phyloP scores from a whole-genome alignment of 2,329 filamentous ascomycete genomes.

The Fusarium camptoceras region DNA sequence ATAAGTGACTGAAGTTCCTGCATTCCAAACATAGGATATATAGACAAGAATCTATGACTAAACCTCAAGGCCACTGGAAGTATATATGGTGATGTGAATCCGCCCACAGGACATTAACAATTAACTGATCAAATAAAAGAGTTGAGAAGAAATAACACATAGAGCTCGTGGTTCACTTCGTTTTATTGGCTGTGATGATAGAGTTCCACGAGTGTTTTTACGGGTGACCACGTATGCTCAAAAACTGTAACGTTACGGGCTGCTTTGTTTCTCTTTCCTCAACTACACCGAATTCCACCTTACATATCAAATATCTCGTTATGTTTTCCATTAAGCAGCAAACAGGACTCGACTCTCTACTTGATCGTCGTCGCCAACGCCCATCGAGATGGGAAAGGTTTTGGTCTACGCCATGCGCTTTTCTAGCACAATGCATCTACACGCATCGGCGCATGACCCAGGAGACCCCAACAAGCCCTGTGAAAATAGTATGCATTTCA shows the following conservation, averaged over 20 bases:
- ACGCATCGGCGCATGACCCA: neutral
- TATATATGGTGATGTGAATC: neutral
- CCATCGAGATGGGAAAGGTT: constrained; percentile 18
- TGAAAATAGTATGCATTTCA: constrained; percentile 56
- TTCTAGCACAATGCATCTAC: constrained; percentile 17
- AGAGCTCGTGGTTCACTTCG: neutral
- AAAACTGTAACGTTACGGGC: neutral
- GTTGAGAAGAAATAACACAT: neutral
- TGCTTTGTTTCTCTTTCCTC: neutral
- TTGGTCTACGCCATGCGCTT: constrained; percentile 3
- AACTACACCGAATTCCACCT: neutral
- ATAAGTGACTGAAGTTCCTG: neutral
- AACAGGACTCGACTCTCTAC: constrained; percentile 4
- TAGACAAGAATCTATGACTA: neutral
- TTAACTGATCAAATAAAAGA: neutral
- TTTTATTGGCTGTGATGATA: neutral
- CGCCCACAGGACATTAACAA: neutral
- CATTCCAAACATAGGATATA: neutral
- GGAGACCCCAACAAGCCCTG: constrained; percentile 3
- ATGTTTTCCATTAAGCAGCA: constrained; percentile 7
- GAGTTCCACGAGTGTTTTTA: neutral
- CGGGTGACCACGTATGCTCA: constrained; percentile 5
- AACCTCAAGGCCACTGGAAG: neutral
- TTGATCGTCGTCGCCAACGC: constrained; percentile 12
- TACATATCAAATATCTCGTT: neutral